Conservation (phyloP, 495 filamentous ascomycete genomes). For the Apodospora peruviana region DNA sequence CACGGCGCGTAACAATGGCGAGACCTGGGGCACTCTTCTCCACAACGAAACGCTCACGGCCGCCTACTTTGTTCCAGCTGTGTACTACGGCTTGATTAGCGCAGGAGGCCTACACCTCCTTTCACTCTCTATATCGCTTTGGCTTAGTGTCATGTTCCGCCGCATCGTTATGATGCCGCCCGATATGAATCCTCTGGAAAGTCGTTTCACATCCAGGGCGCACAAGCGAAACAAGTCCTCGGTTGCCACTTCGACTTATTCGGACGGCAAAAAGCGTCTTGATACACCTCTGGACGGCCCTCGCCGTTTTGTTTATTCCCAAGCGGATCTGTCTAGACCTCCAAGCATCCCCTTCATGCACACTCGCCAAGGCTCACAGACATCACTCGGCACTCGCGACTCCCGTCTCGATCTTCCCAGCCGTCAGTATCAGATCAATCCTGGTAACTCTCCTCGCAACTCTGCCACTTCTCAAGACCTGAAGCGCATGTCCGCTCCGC, state of each 20-base stretch:
- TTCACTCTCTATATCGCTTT: conserved; percentile 63
- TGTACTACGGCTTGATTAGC: conserved; percentile 57
- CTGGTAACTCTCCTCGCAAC: conserved; percentile 40
- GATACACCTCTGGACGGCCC: conserved; percentile 43
- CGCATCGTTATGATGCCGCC: conserved; percentile 76
- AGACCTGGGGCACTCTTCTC: conserved; percentile 60
- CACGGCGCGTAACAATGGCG: conserved; percentile 46
- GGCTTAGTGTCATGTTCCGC: conserved; percentile 68
- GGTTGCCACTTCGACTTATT: conserved; percentile 50
- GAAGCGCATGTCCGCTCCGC: conserved; percentile 36
- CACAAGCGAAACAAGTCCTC: conserved; percentile 76
- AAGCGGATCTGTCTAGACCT: conserved; percentile 52
- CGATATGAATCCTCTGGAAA: conserved; percentile 88
- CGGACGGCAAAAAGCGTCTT: conserved; percentile 45
- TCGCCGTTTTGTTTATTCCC: conserved; percentile 40
- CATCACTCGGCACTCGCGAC: conserved; percentile 41
- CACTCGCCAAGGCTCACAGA: conserved; percentile 56
- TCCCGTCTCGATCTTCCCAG: conserved; percentile 46
- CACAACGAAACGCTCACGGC: conserved; percentile 34
- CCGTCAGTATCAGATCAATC: conserved; percentile 44
- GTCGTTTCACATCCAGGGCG: conserved; percentile 70
- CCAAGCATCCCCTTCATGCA: conserved; percentile 71
- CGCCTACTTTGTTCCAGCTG: conserved; percentile 51
- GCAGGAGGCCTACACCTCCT: conserved; percentile 63
- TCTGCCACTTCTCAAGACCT: conserved; percentile 32